Conservation (phyloP, 1,284 basidiomycete genomes). For the Calocybe gambosa region DNA sequence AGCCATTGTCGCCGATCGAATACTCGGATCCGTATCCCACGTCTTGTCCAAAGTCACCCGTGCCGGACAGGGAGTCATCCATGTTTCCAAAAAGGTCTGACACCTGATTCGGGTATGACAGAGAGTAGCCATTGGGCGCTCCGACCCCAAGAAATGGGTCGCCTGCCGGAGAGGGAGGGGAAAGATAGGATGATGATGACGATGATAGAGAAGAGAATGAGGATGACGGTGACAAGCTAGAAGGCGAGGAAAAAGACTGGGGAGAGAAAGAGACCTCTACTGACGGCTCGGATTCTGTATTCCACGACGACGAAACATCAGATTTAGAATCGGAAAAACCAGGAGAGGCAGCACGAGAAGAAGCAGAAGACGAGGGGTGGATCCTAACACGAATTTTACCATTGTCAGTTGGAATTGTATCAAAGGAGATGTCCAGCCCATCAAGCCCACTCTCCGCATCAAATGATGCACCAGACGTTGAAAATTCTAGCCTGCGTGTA, state of each 20-base stretch:
- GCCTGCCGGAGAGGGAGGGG: slow-evolving; percentile 20
- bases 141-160: slow-evolving; percentile 57
- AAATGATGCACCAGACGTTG: slow-evolving; percentile 35
- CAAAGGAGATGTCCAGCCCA: slow-evolving; percentile 67
- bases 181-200: slow-evolving; percentile 20
- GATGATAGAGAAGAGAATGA: slow-evolving; percentile 10
- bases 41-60: slow-evolving; percentile 23
- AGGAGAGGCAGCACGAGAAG: slow-evolving; percentile 32
- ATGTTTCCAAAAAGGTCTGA: slow-evolving; percentile 25
- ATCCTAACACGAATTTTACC: slow-evolving; percentile 71
- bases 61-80: slow-evolving; percentile 21
- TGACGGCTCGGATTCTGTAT: slow-evolving; percentile 17
- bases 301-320: slow-evolving; percentile 21
- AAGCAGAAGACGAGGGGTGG: slow-evolving; percentile 47
- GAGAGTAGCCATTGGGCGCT: slow-evolving; percentile 32
- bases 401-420: slow-evolving; percentile 53
- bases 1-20: slow-evolving; percentile 27
- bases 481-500: slow-evolving; percentile 46
- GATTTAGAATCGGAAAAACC: slow-evolving; percentile 22
- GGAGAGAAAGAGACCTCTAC: slow-evolving; percentile 21
- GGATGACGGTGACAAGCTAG: slow-evolving; percentile 13
- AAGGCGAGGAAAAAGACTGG: slow-evolving; percentile 13
- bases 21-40: slow-evolving; percentile 39
- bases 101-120: slow-evolving; percentile 28
- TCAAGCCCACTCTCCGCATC: slow-evolving; percentile 45